A percentile compares a stretch with the other conserved stretches of the same genome.
These are phyloP conservation scores for Cucurbita pepo DNA, from an alignment of 306 rosid genomes.

Conservation along the genomic window DNA sequence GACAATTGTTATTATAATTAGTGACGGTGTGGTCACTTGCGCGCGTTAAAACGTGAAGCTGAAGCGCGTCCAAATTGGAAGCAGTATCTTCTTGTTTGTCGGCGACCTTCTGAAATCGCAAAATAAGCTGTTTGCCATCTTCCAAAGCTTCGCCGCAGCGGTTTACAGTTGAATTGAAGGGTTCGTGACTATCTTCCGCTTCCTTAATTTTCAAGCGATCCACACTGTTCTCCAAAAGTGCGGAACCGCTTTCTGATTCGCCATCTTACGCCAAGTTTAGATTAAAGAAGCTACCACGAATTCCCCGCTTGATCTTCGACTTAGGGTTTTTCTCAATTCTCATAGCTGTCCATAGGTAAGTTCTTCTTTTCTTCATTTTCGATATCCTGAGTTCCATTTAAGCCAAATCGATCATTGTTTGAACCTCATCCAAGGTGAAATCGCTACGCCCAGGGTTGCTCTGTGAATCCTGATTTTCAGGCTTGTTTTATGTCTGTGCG, in stretches of 20 bases:
- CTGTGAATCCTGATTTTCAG: not conserved
- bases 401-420: not conserved
- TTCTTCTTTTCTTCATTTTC: not conserved
- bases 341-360: slow-evolving; percentile 23
- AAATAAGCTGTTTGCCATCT: not conserved
- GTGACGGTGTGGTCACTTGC: not conserved
- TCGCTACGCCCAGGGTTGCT: not conserved
- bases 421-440: not conserved
- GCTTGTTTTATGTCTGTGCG: not conserved
- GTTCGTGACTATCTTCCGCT: not conserved
- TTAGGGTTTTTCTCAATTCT: slow-evolving; percentile 25
- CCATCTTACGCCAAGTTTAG: not conserved
- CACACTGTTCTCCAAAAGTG: not conserved
- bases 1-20: not conserved
- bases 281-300: not conserved
- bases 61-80: not conserved
- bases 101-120: not conserved
- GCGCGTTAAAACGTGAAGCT: not conserved
- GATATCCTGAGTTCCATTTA: not conserved
- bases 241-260: not conserved
- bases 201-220: not conserved
- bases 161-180: not conserved
- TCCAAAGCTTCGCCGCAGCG: not conserved
- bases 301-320: slow-evolving; percentile 19
- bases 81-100: not conserved